Evolutionary conservation across 2,329 filamentous ascomycete genomes (phyloP).

Genomic region (Paraconiothyrium sp.): DNA sequence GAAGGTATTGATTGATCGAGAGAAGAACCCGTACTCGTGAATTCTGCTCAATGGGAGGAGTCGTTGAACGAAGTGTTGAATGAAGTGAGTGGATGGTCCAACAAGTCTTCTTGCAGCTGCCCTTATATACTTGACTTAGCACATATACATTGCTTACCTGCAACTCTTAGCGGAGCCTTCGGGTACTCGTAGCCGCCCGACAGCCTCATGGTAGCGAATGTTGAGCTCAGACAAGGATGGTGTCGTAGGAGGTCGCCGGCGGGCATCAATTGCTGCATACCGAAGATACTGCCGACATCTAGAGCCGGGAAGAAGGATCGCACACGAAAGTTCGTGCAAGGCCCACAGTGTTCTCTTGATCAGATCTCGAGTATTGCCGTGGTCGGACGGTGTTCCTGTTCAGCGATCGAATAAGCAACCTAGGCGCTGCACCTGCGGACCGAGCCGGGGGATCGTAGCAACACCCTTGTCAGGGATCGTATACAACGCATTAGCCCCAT

Average conservation of each 20-base stretch:
- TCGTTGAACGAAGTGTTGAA: background rate
- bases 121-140: background rate
- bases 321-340: background rate
- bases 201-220: background rate
- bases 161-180: background rate
- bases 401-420: background rate
- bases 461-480: constrained; percentile 7
- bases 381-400: background rate
- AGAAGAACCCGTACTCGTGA: background rate
- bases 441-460: constrained; percentile 14
- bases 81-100: background rate
- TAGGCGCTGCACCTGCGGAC: constrained; percentile 11
- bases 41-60: background rate
- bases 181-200: background rate
- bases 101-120: background rate
- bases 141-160: background rate
- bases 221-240: constrained; percentile 1
- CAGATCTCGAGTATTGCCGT: background rate
- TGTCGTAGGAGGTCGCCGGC: constrained; percentile 2
- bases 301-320: background rate
- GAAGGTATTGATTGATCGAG: background rate
- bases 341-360: background rate
- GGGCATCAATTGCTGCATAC: background rate
- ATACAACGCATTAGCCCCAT: constrained; percentile 5
- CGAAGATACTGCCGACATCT: background rate